Evolutionary conservation across 768 basidiomycete species (phyloP).

Genomic region (Phanerochaete carnosa): DNA sequence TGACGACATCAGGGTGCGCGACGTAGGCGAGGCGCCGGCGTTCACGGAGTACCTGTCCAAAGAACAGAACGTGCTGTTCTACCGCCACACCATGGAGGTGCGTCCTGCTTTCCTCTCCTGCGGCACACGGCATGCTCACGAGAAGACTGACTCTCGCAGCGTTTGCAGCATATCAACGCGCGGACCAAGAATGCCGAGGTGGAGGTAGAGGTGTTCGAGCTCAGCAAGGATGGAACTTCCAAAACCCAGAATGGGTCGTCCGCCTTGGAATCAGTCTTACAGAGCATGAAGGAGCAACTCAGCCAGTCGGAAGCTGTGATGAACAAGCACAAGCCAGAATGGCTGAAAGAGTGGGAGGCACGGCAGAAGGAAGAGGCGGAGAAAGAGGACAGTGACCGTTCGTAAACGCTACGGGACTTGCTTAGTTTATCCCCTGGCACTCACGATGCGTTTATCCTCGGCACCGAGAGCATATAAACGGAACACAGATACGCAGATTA

Average conservation of each 20-base stretch:
- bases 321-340: slow-evolving; percentile 2
- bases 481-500: not conserved
- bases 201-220: too few relatives aligned
- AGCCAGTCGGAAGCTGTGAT: not conserved
- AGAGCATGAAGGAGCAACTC: not conserved
- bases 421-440: not conserved
- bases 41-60: not conserved
- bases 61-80: not conserved
- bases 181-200: not conserved
- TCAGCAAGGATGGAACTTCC: not conserved
- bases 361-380: not conserved
- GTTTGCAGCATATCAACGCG: not conserved
- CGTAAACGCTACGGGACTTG: not conserved
- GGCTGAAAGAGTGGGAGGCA: slow-evolving; percentile 5
- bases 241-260: not conserved
- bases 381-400: not conserved
- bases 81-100: not conserved
- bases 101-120: not conserved
- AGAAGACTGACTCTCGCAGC: not conserved
- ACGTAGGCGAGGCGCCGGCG: not conserved
- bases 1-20: not conserved
- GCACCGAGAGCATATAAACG: not conserved
- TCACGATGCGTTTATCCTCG: not conserved
- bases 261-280: not conserved
- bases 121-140: not conserved